Base-by-base conservation (phyloP, 306 rosid species). In the Cicer arietinum region DNA sequence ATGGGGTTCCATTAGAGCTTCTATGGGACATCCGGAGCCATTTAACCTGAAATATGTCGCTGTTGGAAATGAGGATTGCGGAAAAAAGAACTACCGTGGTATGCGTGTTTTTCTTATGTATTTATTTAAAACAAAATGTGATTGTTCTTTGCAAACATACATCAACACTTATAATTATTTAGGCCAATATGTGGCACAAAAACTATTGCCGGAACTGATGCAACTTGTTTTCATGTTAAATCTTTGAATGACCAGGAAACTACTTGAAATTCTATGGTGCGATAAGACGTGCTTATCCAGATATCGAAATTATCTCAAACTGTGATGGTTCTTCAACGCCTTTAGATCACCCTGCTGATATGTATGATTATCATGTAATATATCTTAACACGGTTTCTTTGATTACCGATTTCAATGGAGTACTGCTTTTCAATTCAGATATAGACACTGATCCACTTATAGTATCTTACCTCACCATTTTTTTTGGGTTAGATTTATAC, bases 31-130 rank as follows among this genome's bases (percentile, higher is more conserved):
- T 75, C 91, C 91, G 0, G 83, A 89, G 73, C 98, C 98, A 58
- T 93, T 93, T 83, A 90, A 93, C 83, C 83, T 93, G 43, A 84
- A 73, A 89, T 93, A 89, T 53, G 90, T 93, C 39, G 98, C 98
- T 69, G 82, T 89, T 54, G 98, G 98, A 77, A 93, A 93, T 80
- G 98, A 93, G 85, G 98, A 93, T 81, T 93, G 98, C 67, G 83
- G 83, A 14, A 91, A 91, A 83, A 88, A 76, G 86, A 88, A 93
- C 67, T 93, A 93, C 74, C 86, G 67, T 83, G 98, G 98, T 78
- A 82, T 47, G 75, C 69, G 1, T 53, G 50, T 81, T 45, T 81
- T 71, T 64, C 58, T 42, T 39, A 39, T 73, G 68, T 20, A 79
- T 46, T 63, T 64, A 8, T 7, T 42, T n/a, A 1, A 45, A 35